These are phyloP conservation scores for Malassezia sp. DNA, from an alignment of 1,284 basidiomycete species.

Conservation along the genomic window DNA sequence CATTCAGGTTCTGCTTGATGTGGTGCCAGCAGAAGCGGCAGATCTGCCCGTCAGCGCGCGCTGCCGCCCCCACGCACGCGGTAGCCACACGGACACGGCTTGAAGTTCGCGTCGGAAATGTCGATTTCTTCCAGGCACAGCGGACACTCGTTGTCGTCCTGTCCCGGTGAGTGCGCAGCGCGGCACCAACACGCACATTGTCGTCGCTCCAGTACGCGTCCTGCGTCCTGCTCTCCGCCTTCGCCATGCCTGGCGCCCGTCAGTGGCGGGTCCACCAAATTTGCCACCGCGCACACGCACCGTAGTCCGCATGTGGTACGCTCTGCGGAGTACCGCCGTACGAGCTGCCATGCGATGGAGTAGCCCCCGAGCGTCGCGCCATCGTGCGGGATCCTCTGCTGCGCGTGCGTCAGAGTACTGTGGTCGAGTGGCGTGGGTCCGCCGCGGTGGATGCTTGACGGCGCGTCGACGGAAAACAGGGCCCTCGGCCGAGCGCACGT, in stretches of 20 bases:
- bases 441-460: no score
- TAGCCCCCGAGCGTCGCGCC: constrained; percentile 5
- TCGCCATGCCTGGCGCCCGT: not conserved
- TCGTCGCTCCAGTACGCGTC: constrained; percentile 13
- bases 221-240: not conserved
- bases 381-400: not conserved
- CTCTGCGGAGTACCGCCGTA: constrained; percentile 1
- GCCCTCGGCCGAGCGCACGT: constrained; percentile 10
- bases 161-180: constrained; percentile 3
- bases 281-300: not conserved
- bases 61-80: constrained; percentile 55
- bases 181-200: not conserved
- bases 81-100: constrained; percentile 96
- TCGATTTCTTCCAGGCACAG: constrained; percentile 98
- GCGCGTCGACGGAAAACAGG: constrained; percentile 2
- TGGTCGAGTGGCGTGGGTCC: no score
- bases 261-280: not conserved
- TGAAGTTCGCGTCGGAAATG: constrained; percentile 96
- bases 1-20: constrained; percentile 89
- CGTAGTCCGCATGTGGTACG: not conserved
- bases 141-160: constrained; percentile 97
- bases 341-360: not conserved
- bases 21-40: constrained; percentile 99
- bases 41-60: constrained; percentile 56
- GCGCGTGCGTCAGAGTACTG: no score